Base-by-base conservation (phyloP, 495 filamentous ascomycete genomes). In the Podospora anserina region DNA sequence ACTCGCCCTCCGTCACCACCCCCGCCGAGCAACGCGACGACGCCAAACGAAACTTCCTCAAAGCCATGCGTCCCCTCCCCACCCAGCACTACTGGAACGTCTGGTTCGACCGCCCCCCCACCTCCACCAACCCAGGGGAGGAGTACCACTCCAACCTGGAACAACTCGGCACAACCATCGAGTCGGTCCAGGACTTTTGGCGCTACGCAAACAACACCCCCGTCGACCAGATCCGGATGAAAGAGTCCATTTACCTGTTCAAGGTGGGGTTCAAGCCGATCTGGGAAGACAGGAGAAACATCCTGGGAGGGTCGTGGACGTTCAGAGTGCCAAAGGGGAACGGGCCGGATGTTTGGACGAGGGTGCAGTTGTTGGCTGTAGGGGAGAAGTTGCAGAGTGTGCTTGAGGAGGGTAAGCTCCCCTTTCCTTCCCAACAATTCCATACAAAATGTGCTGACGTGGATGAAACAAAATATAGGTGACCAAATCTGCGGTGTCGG, bases 271-370 rank as follows among this genome's bases (percentile, higher is more conserved):
- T 95, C 69, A 87, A 88, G 74, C 93, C 93, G 19, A 84, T 96
- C 62, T 97, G 93, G 93, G 93, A 97, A 79, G 93, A 97, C 75
- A 86, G 90, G 49, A 86, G 93, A 60, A 97, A 97, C 78, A 79
- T 88, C 59, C 82, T 86, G 28, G 93, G 93, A 20, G 93, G 93
- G 28, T 88, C 88, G 70, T 96, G 92, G 91, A 93, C 90, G 0
- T 96, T 97, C 78, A 86, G 92, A 20, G 89, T 97, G 57, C 89
- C 89, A 23, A 95, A 95, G 80, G 82, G 79, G 58, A 82, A 80
- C 66, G 90, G 89, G 1, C 83, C 86, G 30, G 88, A 91, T 63
- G 91, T 96, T 73, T 96, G 92, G 87, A 89, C 89, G 68, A 87
- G 92, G 68, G 79, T 94, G 30, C 87, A 92, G 69, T 80, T 95